A percentile compares a stretch with the other conserved stretches of the same genome.
phyloP scores from a whole-genome alignment of 208 protist species.

The Acanthamoeba royreba region DNA sequence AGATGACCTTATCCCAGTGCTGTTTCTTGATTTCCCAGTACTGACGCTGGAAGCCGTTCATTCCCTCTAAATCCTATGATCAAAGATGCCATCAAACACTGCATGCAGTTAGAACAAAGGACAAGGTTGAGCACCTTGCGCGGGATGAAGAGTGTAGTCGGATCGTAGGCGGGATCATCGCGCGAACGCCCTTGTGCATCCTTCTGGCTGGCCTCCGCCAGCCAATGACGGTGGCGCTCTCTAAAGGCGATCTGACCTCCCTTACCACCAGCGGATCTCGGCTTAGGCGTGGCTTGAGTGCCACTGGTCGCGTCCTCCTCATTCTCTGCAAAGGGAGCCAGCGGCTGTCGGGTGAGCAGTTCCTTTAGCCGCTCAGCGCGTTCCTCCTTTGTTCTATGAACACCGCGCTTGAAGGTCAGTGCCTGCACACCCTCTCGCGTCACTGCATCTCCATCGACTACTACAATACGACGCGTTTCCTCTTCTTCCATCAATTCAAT shows the following conservation, averaged over 20 bases:
- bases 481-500: background rate
- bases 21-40: conserved; percentile 73
- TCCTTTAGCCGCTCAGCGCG: background rate
- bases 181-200: conserved; percentile 47
- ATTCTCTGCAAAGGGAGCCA: background rate
- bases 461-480: background rate
- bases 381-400: background rate
- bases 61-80: background rate
- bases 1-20: conserved; percentile 69
- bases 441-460: background rate
- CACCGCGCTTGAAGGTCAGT: background rate
- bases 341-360: background rate
- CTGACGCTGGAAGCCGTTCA: conserved; percentile 66
- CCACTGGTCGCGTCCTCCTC: too few relatives aligned
- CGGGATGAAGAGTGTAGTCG: conserved; percentile 66
- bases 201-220: conserved; percentile 29
- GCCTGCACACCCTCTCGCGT: background rate
- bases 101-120: too few relatives aligned
- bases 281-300: too few relatives aligned
- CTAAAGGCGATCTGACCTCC: background rate
- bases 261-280: too few relatives aligned
- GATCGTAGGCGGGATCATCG: conserved; percentile 63
- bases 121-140: background rate
- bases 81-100: too few relatives aligned
- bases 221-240: background rate